Evolutionary conservation across 129 eudicot genomes (phyloP), one percentile per base, ranked within the genome.

Genomic region (Flaveria trinervia): DNA sequence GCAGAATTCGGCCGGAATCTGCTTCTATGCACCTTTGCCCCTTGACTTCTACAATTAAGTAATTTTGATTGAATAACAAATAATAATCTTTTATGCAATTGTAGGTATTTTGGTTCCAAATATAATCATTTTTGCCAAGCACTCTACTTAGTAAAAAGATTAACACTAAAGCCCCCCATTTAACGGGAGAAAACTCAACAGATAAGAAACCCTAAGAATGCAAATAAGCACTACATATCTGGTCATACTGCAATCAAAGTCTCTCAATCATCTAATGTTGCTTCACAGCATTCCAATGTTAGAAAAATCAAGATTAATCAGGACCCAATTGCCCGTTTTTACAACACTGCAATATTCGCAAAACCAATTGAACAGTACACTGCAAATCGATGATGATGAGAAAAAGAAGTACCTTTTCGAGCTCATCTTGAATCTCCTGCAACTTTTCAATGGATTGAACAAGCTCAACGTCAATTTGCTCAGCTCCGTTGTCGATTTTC

Each of bases 341-440:
- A 28, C 30, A 28, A 28, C 30, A 28, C 30, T 28, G 30, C 30
- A 28, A 28, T 28, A 28, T 28, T 28, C 30, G 30, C 30, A 28
- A 28, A 28, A 28, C 30, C 36, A 30, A 30, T 30, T 30, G 36
- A 30, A 30, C 5, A 30, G 36, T 30, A 30, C 36, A 30, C 36
- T 30, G 36, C 36, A 30, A 39, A 15, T 20, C 11, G 69, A 28
- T 45, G 23, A 65, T n/a, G 9, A 4, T 14, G 10, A 15, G n/a
- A 54, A 22, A 70, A 0, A 45, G 8, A 4, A 0, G 49, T 78
- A 93, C 98, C 73, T 90, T 93, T 18, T 93, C 98, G 26, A 93
- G 93, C 77, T 93, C 97, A 68, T 93, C 98, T 81, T 93, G 97
- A 61, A 91, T 67, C 73, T 87, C 97, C 81, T 91, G 98, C 75